These are phyloP conservation scores for Kluyveromyces dobzhanskii DNA, from an alignment of 805 yeast species.

Conservation along the genomic window DNA sequence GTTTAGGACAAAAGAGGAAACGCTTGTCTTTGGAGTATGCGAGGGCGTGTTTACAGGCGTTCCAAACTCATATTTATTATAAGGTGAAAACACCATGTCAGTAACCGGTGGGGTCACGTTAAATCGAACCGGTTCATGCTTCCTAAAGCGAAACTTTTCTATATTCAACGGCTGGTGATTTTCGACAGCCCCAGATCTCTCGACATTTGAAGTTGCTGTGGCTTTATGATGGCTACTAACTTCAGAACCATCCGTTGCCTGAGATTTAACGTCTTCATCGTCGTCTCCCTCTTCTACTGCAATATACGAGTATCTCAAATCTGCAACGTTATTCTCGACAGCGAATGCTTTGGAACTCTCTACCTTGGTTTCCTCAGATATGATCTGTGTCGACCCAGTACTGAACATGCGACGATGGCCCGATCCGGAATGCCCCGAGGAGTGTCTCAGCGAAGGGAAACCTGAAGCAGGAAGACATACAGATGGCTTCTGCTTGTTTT, in stretches of 20 bases:
- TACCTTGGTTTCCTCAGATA: constrained; percentile 6
- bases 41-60: constrained; percentile 3
- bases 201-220: not conserved
- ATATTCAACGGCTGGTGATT: constrained; percentile 1
- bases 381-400: constrained; percentile 1
- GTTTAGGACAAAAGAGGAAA: constrained; percentile 7
- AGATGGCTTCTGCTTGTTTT: constrained; percentile 9
- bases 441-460: constrained; percentile 23
- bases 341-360: constrained; percentile 10
- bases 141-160: constrained; percentile 6
- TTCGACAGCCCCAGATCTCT: not conserved
- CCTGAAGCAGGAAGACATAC: constrained; percentile 28
- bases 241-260: not conserved
- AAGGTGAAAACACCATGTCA: not conserved
- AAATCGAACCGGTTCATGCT: constrained; percentile 1
- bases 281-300: constrained; percentile 24
- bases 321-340: constrained; percentile 25
- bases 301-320: constrained; percentile 26
- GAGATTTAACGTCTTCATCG: constrained; percentile 4
- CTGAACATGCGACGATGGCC: constrained; percentile 2
- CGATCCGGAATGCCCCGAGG: not conserved
- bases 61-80: not conserved
- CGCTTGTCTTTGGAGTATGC: constrained; percentile 8
- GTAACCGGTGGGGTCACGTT: constrained; percentile 3
- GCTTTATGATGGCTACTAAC: not conserved